phyloP scores from a whole-genome alignment of 2,329 filamentous ascomycete species.

The Colletotrichum sp. region DNA sequence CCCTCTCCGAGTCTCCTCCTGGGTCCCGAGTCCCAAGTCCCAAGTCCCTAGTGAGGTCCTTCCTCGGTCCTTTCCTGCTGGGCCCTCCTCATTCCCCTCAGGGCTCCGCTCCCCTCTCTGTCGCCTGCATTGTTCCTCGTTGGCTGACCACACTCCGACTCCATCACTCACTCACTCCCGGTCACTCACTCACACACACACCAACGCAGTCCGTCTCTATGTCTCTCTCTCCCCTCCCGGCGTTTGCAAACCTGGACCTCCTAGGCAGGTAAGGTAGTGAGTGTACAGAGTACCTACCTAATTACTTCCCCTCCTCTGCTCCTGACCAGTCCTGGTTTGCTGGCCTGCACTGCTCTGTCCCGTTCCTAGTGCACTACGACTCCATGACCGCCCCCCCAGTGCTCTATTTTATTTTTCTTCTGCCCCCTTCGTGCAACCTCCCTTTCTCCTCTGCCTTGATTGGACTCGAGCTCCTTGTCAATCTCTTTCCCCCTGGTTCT shows the following conservation, averaged over 20 bases:
- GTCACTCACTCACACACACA: neutral
- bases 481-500: slow-evolving; percentile 12
- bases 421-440: slow-evolving; percentile 1
- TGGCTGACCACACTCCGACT: neutral
- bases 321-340: neutral
- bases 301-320: neutral
- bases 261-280: neutral
- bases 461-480: slow-evolving; percentile 11
- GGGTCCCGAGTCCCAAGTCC: neutral
- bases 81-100: slow-evolving; percentile 11
- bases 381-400: neutral
- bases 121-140: neutral
- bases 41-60: neutral
- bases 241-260: neutral
- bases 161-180: neutral
- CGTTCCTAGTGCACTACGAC: neutral
- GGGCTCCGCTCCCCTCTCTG: neutral
- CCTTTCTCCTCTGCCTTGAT: slow-evolving; percentile 4
- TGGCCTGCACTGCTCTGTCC: neutral
- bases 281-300: neutral
- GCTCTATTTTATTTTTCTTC: neutral
- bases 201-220: neutral
- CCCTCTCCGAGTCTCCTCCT: neutral
- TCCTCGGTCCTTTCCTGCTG: slow-evolving; percentile 4
- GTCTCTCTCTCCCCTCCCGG: neutral